Conservation (phyloP, 2,329 filamentous ascomycete species). For the Phaeosphaeriaceae sp. region DNA sequence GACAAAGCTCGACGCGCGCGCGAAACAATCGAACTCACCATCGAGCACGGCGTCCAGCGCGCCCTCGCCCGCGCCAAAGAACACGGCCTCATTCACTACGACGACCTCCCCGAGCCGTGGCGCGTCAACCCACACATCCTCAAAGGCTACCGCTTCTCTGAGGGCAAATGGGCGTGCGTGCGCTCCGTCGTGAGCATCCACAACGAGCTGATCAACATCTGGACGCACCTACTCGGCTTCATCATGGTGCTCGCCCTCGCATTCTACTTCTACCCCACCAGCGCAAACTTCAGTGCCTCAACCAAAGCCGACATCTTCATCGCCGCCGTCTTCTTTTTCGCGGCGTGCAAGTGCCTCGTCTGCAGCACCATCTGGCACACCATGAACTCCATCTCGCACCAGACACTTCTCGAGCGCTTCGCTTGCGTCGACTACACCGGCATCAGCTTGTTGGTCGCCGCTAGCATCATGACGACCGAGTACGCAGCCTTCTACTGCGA, state of each 20-base stretch:
- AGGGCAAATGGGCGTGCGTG: constrained; percentile 88
- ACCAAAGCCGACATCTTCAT: constrained; percentile 90
- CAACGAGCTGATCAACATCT: constrained; percentile 97
- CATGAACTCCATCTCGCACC: constrained; percentile 95
- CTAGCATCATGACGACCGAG: constrained; percentile 96
- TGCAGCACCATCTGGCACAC: constrained; percentile 99
- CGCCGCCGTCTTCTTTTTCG: constrained; percentile 93
- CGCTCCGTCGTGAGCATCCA: constrained; percentile 82
- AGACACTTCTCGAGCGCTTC: constrained; percentile 89
- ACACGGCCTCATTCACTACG: constrained; percentile 83
- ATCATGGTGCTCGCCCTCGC: constrained; percentile 85
- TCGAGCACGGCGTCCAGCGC: constrained; percentile 84
- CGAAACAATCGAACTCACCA: constrained; percentile 62
- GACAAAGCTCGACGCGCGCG: constrained; percentile 84
- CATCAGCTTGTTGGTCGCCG: constrained; percentile 91
- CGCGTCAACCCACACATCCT: constrained; percentile 92
- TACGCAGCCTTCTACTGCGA: constrained; percentile 99
- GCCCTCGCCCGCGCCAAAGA: constrained; percentile 79
- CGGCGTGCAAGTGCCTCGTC: constrained; percentile 90
- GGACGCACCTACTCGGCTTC: constrained; percentile 92
- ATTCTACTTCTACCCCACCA: constrained; percentile 94
- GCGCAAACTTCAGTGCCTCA: constrained; percentile 83
- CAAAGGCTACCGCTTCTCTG: constrained; percentile 90
- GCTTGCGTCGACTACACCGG: constrained; percentile 98
- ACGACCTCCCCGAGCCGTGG: constrained; percentile 92